Evolutionary conservation across 345 rosid species (phyloP), one percentile per base, ranked within the genome.

Genomic region (Kandelia obovata): DNA sequence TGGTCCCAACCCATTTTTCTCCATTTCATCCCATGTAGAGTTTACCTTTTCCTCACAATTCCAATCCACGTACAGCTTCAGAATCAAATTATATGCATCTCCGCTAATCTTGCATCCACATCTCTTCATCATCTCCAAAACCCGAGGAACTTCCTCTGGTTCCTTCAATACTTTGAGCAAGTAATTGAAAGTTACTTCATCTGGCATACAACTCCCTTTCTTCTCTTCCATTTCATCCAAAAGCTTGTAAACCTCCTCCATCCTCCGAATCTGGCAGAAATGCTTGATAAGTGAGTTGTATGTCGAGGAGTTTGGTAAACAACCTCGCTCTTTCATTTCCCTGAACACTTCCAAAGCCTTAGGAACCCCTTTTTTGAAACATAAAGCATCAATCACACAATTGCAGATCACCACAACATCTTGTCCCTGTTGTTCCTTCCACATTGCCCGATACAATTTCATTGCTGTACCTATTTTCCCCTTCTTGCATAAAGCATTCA

Each of bases 301-400:
- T 0, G 93, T 92, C 1, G 63, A 85, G 25, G 71, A 85, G 80
- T 90, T 88, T 0, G 88, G 96, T 10, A 32, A 58, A 72, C 86
- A 83, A 55, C 82, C 95, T 28, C 64, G 76, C 26, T 75, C 83
- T 37, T 65, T 67, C 87, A 90, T 88, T 73, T 75, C 89, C 32
- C 39, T 65, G 55, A 86, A 77, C 16, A 89, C 75, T 65, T 77
- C 71, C 75, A 90, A 72, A 49, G 93, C 93, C 75, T 90, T 84
- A 0, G 97, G 93, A 66, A 90, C 61, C 81, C 88, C 84, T 82
- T 87, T 89, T 89, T 90, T 92, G 85, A 92, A 92, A 77, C 96
- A 92, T 72, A 90, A 85, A 0, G 96, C 92, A 70, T 92, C 92
- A 11, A 92, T 87, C 21, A 92, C 58, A 39, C 87, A 87, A 76